Evolutionary conservation across 139 green algal species (phyloP).

Genomic region (Volvox africanus): DNA sequence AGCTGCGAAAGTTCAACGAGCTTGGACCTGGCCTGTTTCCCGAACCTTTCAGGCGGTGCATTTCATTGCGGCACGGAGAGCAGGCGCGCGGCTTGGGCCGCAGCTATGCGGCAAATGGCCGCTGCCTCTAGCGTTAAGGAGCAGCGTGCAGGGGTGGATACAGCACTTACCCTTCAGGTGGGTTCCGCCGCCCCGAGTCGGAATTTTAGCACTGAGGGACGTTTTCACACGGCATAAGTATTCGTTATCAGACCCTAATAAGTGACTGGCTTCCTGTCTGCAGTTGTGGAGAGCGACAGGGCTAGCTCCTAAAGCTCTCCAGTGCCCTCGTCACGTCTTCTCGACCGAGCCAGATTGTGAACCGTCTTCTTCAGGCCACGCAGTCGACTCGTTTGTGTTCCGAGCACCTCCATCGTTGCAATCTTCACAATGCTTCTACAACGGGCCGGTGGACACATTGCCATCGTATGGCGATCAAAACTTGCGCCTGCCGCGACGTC

Average conservation of each 20-base stretch:
- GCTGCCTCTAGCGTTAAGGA: conserved; percentile 29
- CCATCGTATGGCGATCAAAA: conserved; percentile 22
- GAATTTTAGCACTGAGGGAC: not conserved
- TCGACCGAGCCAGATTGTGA: conserved; percentile 23
- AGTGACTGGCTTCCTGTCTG: not conserved
- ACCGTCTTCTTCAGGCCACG: conserved; percentile 4
- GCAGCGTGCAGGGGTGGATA: conserved; percentile 1
- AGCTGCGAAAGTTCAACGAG: too few species aligned
- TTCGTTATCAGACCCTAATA: too few species aligned
- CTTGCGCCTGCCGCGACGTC: not conserved
- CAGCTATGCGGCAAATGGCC: conserved; percentile 33
- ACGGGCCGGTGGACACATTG: conserved; percentile 14
- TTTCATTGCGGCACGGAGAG: not conserved
- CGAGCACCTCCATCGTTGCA: not conserved
- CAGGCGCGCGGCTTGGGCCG: conserved; percentile 4
- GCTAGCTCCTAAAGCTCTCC: conserved; percentile 31
- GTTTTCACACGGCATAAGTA: too few species aligned
- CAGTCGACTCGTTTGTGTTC: conserved; percentile 16
- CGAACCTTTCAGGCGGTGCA: not conserved
- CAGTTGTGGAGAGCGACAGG: conserved; percentile 42
- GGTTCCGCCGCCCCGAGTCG: conserved; percentile 1
- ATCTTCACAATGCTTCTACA: conserved; percentile 7
- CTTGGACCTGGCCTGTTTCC: not conserved
- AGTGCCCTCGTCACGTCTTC: conserved; percentile 43
- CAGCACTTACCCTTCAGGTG: conserved; percentile 36